Conservation (phyloP, 805 yeast species). For the Sporopachydermia lactativora region DNA sequence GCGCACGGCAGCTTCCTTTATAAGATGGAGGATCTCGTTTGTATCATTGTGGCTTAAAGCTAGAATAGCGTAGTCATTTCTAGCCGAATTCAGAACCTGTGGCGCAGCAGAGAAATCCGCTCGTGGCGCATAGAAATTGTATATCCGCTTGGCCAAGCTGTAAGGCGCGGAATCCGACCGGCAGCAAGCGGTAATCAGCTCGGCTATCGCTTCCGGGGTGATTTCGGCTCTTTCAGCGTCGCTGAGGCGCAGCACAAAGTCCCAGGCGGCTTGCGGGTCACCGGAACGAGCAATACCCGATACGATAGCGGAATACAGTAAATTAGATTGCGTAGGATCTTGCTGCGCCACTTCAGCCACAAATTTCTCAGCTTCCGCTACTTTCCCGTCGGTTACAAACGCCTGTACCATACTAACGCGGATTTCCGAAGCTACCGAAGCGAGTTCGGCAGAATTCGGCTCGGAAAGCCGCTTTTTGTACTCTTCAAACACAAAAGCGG, state of each 20-base stretch:
- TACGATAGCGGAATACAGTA: constrained; percentile 10
- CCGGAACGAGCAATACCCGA: constrained; percentile 13
- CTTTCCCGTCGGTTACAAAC: no score
- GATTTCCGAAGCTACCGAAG: no score
- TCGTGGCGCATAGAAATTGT: constrained; percentile 13
- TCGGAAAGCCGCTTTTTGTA: no score
- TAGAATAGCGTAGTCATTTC: constrained; percentile 13
- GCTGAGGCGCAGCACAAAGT: constrained; percentile 14
- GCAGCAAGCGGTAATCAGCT: constrained; percentile 12
- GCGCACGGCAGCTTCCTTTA: constrained; percentile 17
- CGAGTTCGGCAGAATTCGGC: no score
- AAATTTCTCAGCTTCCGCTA: not conserved
- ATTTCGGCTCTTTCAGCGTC: constrained; percentile 7
- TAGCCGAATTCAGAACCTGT: constrained; percentile 11
- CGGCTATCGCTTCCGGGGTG: constrained; percentile 8
- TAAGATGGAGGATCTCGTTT: constrained; percentile 12
- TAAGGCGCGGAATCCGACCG: constrained; percentile 7
- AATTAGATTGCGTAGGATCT: not conserved
- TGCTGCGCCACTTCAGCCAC: not conserved
- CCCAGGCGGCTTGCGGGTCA: constrained; percentile 15
- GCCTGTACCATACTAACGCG: no score
- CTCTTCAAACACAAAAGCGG: no score
- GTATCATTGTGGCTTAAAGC: constrained; percentile 9
- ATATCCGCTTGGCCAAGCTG: constrained; percentile 16
- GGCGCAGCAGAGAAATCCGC: constrained; percentile 6